Base-by-base conservation (phyloP, 108 stramenopile genomes). In the Fragilariopsis cylindrus region DNA sequence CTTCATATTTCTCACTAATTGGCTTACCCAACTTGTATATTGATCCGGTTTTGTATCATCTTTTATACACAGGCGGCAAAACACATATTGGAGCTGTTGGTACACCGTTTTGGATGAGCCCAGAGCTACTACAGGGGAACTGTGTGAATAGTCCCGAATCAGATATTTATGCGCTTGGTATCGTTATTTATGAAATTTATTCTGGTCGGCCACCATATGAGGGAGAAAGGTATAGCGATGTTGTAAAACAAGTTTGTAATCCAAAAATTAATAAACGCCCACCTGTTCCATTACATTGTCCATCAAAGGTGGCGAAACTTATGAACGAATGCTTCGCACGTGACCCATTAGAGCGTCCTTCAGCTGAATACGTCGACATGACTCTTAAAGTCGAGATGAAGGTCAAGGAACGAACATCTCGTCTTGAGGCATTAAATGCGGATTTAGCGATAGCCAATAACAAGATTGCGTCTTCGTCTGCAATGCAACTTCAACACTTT, bases 101-200 rank as follows among this genome's bases (percentile, higher is more conserved):
- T 7, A 81, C 80, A 19, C 80, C 80, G n/a, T 81, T 68, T 30
- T 81, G 80, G 80, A 98, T 98, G 98, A 93, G 92, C 1, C 97
- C 96, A 2, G 97, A 94, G 71, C 71, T 90, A 9, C 57, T 90
- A 43, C 48, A 72, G 3, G 83, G 81, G n/a, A 77, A 88, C 58
- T 66, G 71, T 9, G 30, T 46, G 5, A 87, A 90, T 67, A 82
- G 83, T 2, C 11, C 83, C 3, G 75, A 71, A 16, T 81, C 81
- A 6, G 89, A 90, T 68, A 84, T 90, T 11, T 90, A 90, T 70
- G 74, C 85, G 30, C 81, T 87, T 57, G 86, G 85, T 5, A 84
- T 87, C 42, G 68, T 87, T 40, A 67, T 90, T 41, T 85, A 75
- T 42, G 89, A 90, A 65, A 65, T 84, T 4, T 87, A 78, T 57